Evolutionary conservation across 2,329 filamentous ascomycete species (phyloP), one percentile per base, ranked within the genome.

Genomic region (Lachnellula occidentalis): DNA sequence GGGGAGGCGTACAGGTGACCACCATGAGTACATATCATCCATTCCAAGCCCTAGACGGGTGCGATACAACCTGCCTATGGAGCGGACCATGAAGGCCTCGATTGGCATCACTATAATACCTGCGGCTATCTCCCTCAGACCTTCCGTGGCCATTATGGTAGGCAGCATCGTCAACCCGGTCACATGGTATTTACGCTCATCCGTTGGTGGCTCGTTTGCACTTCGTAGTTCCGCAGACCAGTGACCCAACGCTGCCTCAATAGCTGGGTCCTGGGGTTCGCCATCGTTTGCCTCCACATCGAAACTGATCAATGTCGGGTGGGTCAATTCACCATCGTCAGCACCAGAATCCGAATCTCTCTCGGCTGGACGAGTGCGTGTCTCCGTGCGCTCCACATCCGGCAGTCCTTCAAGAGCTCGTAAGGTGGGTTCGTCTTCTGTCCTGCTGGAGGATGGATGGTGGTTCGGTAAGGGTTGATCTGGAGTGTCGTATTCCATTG

Each of bases 161-260:
- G 68, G 68, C 7, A 70, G 60, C 52, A 70, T 61, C 11, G 68
- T 69, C 46, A 69, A 53, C 14, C 66, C 66, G 8, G 67, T 70
- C 8, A 67, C 57, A 6, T 63, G 60, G 49, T 70, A 70, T 34
- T 59, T 61, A 19, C 55, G 48, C 7, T 45, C 53, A 31, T 58
- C 58, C n/a, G 61, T 56, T 14, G 55, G 45, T 45, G 60, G 60
- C 17, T 69, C 67, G 50, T 68, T 67, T 5, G 66, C 64, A 53
- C 61, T 68, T 39, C 68, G 58, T 17, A 70, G 54, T 48, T 70
- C 68, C n/a, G 68, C 68, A 14, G 68, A 70, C 65, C 67, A 70
- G 2, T 46, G 64, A 58, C 5, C 64, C 63, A 4, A 56, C 5
- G 19, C 12, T 12, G n/a, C 43, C 27, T 46, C 43, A 9, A 31